These are phyloP conservation scores for Candida sp. DNA, from an alignment of 1,139 yeast genomes.

Conservation along the genomic window DNA sequence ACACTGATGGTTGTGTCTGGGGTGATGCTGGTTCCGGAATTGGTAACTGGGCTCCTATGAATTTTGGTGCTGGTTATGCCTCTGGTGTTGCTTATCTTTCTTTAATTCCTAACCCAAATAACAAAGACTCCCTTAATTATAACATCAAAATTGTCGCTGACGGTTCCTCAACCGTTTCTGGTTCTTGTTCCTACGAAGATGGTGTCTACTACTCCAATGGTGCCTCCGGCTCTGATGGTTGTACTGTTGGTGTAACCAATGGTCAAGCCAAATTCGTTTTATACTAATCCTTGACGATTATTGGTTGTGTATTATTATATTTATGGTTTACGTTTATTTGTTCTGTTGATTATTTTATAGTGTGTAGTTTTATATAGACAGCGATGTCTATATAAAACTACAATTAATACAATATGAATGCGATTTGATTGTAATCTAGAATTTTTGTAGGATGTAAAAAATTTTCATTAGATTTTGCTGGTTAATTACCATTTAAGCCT, in stretches of 20 bases:
- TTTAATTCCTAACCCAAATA: slow-evolving; percentile 81
- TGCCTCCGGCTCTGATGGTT: slow-evolving; percentile 73
- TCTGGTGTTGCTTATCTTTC: slow-evolving; percentile 67
- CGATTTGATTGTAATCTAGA: no score
- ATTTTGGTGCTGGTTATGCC: slow-evolving; percentile 70
- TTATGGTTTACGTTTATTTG: not conserved
- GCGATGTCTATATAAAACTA: not conserved
- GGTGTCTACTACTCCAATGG: slow-evolving; percentile 96
- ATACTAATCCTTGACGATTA: slow-evolving; percentile 21
- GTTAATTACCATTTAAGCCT: no score
- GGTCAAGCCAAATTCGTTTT: slow-evolving; percentile 80
- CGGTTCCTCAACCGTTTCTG: slow-evolving; percentile 49
- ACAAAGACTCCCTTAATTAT: slow-evolving; percentile 57
- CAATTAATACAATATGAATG: not conserved
- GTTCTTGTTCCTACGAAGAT: slow-evolving; percentile 61
- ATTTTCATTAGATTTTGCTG: no score
- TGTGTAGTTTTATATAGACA: not conserved
- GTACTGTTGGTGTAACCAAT: slow-evolving; percentile 85
- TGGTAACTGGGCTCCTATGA: slow-evolving; percentile 86
- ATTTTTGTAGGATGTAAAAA: no score
- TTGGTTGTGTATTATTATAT: not conserved
- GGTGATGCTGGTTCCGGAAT: slow-evolving; percentile 60
- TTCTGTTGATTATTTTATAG: not conserved
- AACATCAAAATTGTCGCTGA: slow-evolving; percentile 68
- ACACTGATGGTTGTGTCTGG: slow-evolving; percentile 77